phyloP scores from a whole-genome alignment of 495 filamentous ascomycete species.

The Penicillium turbatum region DNA sequence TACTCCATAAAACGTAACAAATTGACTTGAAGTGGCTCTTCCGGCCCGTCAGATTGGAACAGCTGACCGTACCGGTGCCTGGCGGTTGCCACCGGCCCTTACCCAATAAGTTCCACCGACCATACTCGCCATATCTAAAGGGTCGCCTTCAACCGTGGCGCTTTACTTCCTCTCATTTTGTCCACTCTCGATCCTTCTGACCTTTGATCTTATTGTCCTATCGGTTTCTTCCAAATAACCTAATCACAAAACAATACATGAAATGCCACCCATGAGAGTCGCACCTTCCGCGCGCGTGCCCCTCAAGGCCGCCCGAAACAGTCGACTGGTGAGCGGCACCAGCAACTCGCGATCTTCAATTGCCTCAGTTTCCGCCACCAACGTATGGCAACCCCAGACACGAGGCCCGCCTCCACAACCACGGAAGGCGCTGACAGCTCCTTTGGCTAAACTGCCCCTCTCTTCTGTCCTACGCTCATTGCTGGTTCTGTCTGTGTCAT shows the following conservation, averaged over 20 bases:
- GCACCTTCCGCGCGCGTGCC: slow-evolving; percentile 32
- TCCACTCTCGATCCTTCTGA: neutral
- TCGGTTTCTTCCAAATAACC: neutral
- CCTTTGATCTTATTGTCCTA: neutral
- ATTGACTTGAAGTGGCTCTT: neutral
- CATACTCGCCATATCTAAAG: slow-evolving; percentile 13
- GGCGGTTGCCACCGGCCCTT: slow-evolving; percentile 26
- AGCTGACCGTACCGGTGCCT: slow-evolving; percentile 22
- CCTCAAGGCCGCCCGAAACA: slow-evolving; percentile 13
- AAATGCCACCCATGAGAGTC: slow-evolving; percentile 28
- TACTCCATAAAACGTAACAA: neutral
- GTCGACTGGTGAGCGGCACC: slow-evolving; percentile 37
- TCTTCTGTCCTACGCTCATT: slow-evolving; percentile 72
- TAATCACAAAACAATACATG: neutral
- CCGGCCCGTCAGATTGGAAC: neutral
- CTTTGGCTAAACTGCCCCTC: slow-evolving; percentile 69
- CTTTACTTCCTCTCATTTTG: neutral
- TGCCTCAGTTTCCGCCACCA: slow-evolving; percentile 29
- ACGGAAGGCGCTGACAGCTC: slow-evolving; percentile 33
- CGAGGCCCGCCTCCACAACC: slow-evolving; percentile 11
- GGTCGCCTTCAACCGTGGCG: slow-evolving; percentile 11
- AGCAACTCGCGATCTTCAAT: slow-evolving; percentile 37
- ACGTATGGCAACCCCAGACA: slow-evolving; percentile 21
- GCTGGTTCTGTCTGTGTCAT: slow-evolving; percentile 73
- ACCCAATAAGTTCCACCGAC: slow-evolving; percentile 1